Base-by-base conservation (phyloP, 345 rosid genomes). In the Citrus unshiu region DNA sequence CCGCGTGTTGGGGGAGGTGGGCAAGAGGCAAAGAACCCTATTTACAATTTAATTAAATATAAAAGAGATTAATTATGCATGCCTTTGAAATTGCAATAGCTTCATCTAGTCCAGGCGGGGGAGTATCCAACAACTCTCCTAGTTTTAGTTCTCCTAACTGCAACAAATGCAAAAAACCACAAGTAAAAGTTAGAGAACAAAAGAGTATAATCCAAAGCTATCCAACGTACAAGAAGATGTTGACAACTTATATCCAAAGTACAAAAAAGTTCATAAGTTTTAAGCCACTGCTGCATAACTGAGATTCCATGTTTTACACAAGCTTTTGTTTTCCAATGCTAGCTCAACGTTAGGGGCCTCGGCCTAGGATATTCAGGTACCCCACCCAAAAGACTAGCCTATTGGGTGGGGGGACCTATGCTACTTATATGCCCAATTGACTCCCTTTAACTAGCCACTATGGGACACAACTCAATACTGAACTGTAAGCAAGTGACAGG, bases 81-180 rank as follows among this genome's bases (percentile, higher is more conserved):
- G 81, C 97, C 93, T 91, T 92, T 70, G 98, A 92, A 77, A 93
- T 88, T 6, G 98, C 93, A 49, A 91, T 81, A 56, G 87, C 90
- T 83, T 94, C 97, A 76, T 92, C 95, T 59, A 86, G 70, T 75
- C 98, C 97, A 82, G 93, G 93, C 1, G 93, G 93, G 35, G 95
- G 93, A 58, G 86, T 82, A 69, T 90, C 93, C 84, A 91, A 82
- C 87, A 90, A 83, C 74, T 93, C 97, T 60, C 85, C 95, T 65
- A 92, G 84, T 84, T 91, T 91, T 70, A 92, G 88, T 58, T 91
- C 98, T 76, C 90, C 93, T 64, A 93, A 80, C 95, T 92, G 76
- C 61, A 63, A 74, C 73, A 35, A 27, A 58, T 22, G 57, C 43
- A 63, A 79, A 19, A 56, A 72, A 76, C 54, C 9, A 21, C 8